Conservation (phyloP, 768 basidiomycete species). For the Epithele typhae region DNA sequence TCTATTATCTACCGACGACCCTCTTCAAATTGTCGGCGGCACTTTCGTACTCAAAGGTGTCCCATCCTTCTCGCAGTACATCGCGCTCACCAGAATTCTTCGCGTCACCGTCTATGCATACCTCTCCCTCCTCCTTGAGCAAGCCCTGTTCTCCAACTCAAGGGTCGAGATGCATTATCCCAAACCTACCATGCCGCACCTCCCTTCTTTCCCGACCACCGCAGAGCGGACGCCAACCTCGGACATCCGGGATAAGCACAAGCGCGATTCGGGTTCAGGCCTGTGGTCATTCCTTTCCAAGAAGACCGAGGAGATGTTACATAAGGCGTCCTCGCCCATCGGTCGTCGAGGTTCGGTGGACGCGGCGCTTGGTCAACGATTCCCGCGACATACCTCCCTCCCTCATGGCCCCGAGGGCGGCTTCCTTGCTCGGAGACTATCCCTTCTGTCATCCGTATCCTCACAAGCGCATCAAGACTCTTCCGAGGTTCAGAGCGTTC, state of each 20-base stretch:
- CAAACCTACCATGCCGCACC: constrained; percentile 21
- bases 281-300: constrained; percentile 35
- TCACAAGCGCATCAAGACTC: constrained; percentile 6
- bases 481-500: background rate
- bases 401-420: constrained; percentile 27
- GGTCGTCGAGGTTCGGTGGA: constrained; percentile 39
- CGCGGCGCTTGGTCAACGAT: constrained; percentile 20
- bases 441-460: constrained; percentile 10
- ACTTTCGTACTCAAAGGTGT: constrained; percentile 53
- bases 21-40: constrained; percentile 50
- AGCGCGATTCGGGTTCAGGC: constrained; percentile 20
- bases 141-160: constrained; percentile 49
- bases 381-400: constrained; percentile 12
- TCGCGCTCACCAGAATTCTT: constrained; percentile 42
- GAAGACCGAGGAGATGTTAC: constrained; percentile 31
- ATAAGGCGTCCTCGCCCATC: constrained; percentile 21
- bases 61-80: constrained; percentile 38
- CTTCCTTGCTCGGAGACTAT: constrained; percentile 12
- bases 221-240: constrained; percentile 13
- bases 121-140: constrained; percentile 58
- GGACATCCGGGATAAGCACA: constrained; percentile 18
- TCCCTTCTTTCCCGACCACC: constrained; percentile 5
- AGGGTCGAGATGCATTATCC: constrained; percentile 44
- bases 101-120: constrained; percentile 50
- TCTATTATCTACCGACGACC: constrained; percentile 15